Evolutionary conservation across 495 filamentous ascomycete species (phyloP).

Genomic region (Xylaria sp.): DNA sequence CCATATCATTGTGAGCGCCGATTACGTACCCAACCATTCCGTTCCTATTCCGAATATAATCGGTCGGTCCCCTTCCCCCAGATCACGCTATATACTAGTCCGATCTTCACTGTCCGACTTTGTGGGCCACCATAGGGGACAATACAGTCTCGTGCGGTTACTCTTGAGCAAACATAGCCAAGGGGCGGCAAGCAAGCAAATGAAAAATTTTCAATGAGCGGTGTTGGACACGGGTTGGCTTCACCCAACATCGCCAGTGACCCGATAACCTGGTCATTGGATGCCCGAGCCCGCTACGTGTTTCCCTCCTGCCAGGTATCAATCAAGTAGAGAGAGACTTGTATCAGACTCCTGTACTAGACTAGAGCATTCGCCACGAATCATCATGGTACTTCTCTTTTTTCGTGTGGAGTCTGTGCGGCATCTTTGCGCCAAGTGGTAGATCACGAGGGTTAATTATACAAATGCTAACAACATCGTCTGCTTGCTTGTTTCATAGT

Average conservation of each 20-base stretch:
- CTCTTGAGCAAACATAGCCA: not conserved
- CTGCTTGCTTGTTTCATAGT: not conserved
- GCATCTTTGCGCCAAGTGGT: not conserved
- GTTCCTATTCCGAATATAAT: no score
- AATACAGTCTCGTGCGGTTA: not conserved
- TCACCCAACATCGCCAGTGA: not conserved
- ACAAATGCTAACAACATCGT: not conserved
- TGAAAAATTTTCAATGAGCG: not conserved
- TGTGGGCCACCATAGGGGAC: not conserved
- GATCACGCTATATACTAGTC: not conserved
- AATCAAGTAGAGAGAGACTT: not conserved
- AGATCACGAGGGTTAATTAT: not conserved
- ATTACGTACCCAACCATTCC: not conserved
- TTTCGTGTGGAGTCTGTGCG: not conserved
- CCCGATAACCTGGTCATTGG: slow-evolving; percentile 24
- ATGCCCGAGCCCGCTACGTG: not conserved
- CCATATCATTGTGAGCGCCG: not conserved
- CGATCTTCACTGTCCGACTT: slow-evolving; percentile 1
- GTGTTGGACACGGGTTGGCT: not conserved
- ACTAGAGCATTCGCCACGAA: not conserved
- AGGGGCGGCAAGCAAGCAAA: not conserved
- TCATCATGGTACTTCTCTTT: not conserved
- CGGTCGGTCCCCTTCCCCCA: no score
- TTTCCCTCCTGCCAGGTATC: not conserved
- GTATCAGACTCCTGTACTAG: not conserved